Percentiles rank a stretch among this genome's conserved stretches.
Conservation (phyloP, 116 monocot genomes). For the Cymodocea nodosa region DNA sequence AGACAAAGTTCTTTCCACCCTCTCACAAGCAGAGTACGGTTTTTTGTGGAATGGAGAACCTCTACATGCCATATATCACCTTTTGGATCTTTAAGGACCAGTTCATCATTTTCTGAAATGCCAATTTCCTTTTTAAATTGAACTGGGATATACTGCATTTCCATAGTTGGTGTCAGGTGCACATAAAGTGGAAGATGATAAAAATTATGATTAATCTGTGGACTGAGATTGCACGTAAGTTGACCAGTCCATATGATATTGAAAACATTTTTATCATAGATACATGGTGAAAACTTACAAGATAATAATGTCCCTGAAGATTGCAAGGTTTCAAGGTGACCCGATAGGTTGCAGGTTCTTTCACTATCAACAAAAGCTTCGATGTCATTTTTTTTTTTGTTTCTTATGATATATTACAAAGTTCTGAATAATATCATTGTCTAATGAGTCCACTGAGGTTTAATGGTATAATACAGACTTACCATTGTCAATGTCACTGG, state of each 20-base stretch:
- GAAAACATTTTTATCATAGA: background rate
- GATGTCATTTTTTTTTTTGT: background rate
- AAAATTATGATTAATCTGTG: background rate
- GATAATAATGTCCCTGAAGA: slow-evolving; percentile 12
- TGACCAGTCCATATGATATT: background rate
- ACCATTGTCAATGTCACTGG: background rate
- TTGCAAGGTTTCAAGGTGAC: slow-evolving; percentile 6
- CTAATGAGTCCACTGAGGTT: background rate
- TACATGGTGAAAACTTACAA: slow-evolving; percentile 5
- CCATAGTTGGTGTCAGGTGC: background rate
- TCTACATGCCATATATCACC: slow-evolving; percentile 3
- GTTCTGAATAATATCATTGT: background rate
- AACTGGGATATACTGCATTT: slow-evolving; percentile 12
- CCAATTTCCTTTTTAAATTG: slow-evolving; percentile 9
- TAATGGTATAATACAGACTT: background rate
- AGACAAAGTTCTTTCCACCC: slow-evolving; percentile 17
- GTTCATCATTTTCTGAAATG: background rate
- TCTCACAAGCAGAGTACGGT: slow-evolving; percentile 2
- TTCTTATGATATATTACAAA: background rate
- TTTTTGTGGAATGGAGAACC: slow-evolving; percentile 11
- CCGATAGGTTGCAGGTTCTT: background rate
- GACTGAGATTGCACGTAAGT: background rate
- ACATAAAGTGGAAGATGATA: background rate
- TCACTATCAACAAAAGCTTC: background rate
- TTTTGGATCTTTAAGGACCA: slow-evolving; percentile 7